phyloP scores from a whole-genome alignment of 2,329 filamentous ascomycete genomes.

The Diaporthe sp. region DNA sequence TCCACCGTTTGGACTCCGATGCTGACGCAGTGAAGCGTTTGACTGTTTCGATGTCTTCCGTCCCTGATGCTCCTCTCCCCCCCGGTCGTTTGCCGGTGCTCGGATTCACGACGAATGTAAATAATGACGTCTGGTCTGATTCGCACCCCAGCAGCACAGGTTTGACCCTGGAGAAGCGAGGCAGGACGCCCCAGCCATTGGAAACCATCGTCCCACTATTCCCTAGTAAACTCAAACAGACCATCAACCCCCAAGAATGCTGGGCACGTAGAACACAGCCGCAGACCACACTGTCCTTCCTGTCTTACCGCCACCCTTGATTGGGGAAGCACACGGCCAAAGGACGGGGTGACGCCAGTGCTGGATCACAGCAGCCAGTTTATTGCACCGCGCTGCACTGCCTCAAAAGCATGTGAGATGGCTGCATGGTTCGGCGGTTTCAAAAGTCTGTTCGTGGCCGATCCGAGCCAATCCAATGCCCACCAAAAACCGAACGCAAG shows the following conservation, averaged over 20 bases:
- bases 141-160: constrained; percentile 15
- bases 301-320: not conserved
- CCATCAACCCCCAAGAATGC: not conserved
- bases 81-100: not conserved
- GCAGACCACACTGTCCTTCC: not conserved
- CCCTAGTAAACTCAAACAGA: constrained; percentile 8
- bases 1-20: not conserved
- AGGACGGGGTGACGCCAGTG: constrained; percentile 15
- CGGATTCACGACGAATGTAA: constrained; percentile 12
- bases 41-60: not conserved
- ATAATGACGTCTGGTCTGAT: constrained; percentile 37
- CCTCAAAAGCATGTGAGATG: constrained; percentile 30
- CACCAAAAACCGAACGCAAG: not conserved
- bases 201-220: constrained; percentile 14
- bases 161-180: constrained; percentile 19
- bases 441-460: constrained; percentile 33
- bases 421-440: constrained; percentile 29
- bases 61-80: not conserved
- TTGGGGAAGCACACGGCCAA: not conserved
- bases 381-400: constrained; percentile 28
- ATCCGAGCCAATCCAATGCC: constrained; percentile 15
- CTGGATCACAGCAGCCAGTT: not conserved
- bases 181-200: constrained; percentile 22
- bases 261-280: constrained; percentile 11
- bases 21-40: not conserved